Conservation (phyloP, 2,329 filamentous ascomycete genomes). For the Penicillium sumatraense region DNA sequence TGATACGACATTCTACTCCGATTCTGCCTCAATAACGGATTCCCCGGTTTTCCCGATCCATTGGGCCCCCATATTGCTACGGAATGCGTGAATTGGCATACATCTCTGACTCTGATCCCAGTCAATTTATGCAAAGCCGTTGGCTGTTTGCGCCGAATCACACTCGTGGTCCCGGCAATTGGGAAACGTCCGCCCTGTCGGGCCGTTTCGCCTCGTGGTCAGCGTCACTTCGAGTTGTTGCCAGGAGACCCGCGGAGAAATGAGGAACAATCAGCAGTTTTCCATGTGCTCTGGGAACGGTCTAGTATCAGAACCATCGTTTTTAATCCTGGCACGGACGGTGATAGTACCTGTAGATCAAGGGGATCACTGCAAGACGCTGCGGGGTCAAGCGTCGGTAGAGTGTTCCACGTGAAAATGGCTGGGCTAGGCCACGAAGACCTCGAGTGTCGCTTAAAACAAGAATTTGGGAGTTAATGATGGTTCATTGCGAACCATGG, state of each 20-base stretch:
- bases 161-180: not conserved
- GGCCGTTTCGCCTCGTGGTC: constrained; percentile 5
- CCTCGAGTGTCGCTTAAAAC: not conserved
- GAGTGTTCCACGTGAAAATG: constrained; percentile 7
- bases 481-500: constrained; percentile 2
- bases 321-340: constrained; percentile 8
- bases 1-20: not conserved
- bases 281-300: not conserved
- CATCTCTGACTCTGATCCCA: not conserved
- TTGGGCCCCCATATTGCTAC: too few relatives aligned
- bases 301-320: constrained; percentile 1
- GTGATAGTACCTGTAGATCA: constrained; percentile 19
- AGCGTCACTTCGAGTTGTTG: too few relatives aligned
- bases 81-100: too few relatives aligned
- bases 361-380: constrained; percentile 1
- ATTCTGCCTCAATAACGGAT: not conserved
- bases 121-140: constrained; percentile 12
- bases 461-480: not conserved
- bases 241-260: not conserved
- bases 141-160: constrained; percentile 6
- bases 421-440: not conserved
- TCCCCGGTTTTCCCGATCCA: not conserved
- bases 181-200: not conserved
- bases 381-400: constrained; percentile 12
- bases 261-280: not conserved